Conservation (phyloP, 805 yeast species). For the Monosporozyma solicola region DNA sequence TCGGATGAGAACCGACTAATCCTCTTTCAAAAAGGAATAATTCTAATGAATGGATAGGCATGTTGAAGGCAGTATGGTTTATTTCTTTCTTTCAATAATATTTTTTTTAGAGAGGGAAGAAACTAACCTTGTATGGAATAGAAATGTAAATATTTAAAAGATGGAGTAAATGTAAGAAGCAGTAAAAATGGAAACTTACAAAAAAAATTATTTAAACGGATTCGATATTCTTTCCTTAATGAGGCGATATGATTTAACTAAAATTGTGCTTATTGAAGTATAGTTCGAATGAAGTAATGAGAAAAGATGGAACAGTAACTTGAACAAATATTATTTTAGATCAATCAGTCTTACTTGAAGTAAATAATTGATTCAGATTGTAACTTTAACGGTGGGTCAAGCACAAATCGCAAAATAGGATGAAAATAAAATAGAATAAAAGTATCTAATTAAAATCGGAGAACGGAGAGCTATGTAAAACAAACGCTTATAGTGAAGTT, state of each 20-base stretch:
- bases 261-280: too few species aligned
- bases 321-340: not conserved
- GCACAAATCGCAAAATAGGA: not conserved
- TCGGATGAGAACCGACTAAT: slow-evolving; percentile 49
- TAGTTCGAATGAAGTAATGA: too few species aligned
- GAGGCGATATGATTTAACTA: too few species aligned
- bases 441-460: not conserved
- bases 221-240: too few species aligned
- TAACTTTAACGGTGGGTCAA: not conserved
- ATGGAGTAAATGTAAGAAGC: not conserved
- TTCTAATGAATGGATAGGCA: slow-evolving; percentile 52
- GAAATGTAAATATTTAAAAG: not conserved
- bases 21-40: slow-evolving; percentile 60
- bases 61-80: slow-evolving; percentile 2
- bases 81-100: not conserved
- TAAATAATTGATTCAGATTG: not conserved
- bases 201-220: not conserved
- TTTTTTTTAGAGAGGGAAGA: not conserved
- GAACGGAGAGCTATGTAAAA: not conserved
- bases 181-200: not conserved
- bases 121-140: not conserved
- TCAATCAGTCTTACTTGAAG: not conserved
- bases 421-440: not conserved
- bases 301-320: not conserved
- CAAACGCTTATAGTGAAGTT: not conserved